Conservation (phyloP, 129 eudicot genomes). For the Artemisia tridentata region DNA sequence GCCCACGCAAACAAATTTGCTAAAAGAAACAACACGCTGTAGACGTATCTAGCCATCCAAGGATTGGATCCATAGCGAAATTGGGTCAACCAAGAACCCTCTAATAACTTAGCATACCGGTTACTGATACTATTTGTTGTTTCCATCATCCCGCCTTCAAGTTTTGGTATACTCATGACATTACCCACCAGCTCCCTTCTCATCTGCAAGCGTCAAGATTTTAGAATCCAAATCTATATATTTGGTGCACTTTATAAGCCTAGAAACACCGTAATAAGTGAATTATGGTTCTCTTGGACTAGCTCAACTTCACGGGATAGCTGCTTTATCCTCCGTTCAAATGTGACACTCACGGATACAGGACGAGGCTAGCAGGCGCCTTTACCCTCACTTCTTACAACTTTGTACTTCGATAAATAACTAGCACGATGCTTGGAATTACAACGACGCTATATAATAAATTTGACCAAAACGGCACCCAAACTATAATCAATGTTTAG, state of each 20-base stretch:
- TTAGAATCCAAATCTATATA: constrained; percentile 14
- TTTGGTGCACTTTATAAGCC: neutral
- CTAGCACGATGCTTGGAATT: too few relatives aligned
- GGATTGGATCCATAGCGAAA: constrained; percentile 72
- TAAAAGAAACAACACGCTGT: constrained; percentile 64
- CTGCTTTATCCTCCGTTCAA: too few relatives aligned
- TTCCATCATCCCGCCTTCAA: constrained; percentile 43
- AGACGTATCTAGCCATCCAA: constrained; percentile 94
- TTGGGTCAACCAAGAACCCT: constrained; percentile 72
- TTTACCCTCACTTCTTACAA: too few relatives aligned
- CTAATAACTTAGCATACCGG: constrained; percentile 49
- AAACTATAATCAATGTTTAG: too few relatives aligned
- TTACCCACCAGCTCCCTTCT: constrained; percentile 37
- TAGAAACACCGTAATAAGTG: neutral
- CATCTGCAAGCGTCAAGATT: constrained; percentile 31
- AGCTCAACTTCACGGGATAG: too few relatives aligned
- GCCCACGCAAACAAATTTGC: constrained; percentile 81
- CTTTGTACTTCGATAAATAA: too few relatives aligned
- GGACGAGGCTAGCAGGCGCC: too few relatives aligned
- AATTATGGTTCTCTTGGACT: too few relatives aligned
- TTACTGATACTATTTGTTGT: constrained; percentile 39
- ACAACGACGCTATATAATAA: too few relatives aligned
- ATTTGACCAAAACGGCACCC: too few relatives aligned
- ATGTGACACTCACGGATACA: too few relatives aligned
- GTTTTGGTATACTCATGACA: constrained; percentile 21